A percentile compares a stretch with the other conserved stretches of the same genome.
Evolutionary conservation across 805 yeast genomes (phyloP).

Genomic region (Yarrowia hollandica): DNA sequence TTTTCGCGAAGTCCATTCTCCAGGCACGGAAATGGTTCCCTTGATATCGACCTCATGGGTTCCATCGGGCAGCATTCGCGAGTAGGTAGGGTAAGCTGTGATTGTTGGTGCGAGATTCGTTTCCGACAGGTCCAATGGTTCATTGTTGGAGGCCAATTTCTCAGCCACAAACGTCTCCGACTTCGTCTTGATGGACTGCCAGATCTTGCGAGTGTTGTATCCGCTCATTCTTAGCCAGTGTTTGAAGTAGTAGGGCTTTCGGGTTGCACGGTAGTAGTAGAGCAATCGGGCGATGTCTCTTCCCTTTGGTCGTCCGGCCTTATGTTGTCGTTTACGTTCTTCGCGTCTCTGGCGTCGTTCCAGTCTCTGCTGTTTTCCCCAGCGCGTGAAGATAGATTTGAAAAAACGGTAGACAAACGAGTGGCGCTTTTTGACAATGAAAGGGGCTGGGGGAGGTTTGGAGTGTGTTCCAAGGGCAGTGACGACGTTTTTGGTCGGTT

Average conservation of each 20-base stretch:
- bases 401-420: slow-evolving; percentile 25
- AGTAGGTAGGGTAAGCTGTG: slow-evolving; percentile 53
- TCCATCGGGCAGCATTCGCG: slow-evolving; percentile 42
- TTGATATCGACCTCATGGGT: slow-evolving; percentile 60
- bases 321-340: background rate
- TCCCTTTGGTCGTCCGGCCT: background rate
- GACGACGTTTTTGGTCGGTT: background rate
- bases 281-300: slow-evolving; percentile 13
- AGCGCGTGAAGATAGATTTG: slow-evolving; percentile 24
- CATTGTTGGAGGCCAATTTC: slow-evolving; percentile 48
- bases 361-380: slow-evolving; percentile 4
- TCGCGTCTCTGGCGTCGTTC: background rate
- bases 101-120: slow-evolving; percentile 3
- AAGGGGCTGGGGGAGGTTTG: background rate
- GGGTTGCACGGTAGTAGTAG: slow-evolving; percentile 28
- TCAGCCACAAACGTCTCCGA: slow-evolving; percentile 48
- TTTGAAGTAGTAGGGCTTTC: slow-evolving; percentile 20
- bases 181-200: slow-evolving; percentile 26
- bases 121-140: slow-evolving; percentile 12
- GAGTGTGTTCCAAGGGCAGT: background rate
- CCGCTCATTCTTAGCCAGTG: slow-evolving; percentile 28
- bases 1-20: slow-evolving; percentile 61
- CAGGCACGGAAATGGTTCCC: slow-evolving; percentile 73
- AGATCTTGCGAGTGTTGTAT: slow-evolving; percentile 21
- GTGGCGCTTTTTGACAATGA: slow-evolving; percentile 19